Evolutionary conservation across 495 filamentous ascomycete species (phyloP), one percentile per base, ranked within the genome.

Genomic region (Thermothielavioides terrestris): DNA sequence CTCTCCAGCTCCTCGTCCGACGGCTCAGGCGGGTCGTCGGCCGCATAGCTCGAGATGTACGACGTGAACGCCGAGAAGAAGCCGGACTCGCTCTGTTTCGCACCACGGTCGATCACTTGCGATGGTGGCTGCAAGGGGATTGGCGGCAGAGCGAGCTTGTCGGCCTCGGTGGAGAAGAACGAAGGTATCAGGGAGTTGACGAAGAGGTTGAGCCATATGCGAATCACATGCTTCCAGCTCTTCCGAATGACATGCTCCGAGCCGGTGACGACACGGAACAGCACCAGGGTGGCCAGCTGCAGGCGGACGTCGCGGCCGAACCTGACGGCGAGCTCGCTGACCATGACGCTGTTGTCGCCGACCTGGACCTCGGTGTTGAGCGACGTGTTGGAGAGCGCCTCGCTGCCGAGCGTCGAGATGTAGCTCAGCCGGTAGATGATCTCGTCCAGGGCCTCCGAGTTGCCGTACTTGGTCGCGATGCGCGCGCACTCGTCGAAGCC

Each of bases 31-130:
- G 92, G 92, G 56, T 99, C 92, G 62, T 96, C 94, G 15, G 89
- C 94, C 22, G 94, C 92, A 70, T 97, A 96, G 63, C 89, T 96
- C n/a, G 90, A 94, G 18, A 99, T 86, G 55, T 96, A 97, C 5
- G 87, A 94, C 1, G 90, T 89, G 50, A 99, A 85, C 5, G 92
- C 88, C 4, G 89, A 95, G 60, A 99, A 85, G 18, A 99, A 74
- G 6, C 94, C 89, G 3, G 80, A 77, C 20, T 99, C 92, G 51
- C 68, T 80, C 27, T 79, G 71, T 49, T 85, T 85, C 35, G 84
- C 76, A 30, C 81, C 87, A 20, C 92, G 82, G 57, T 97, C 94
- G 34, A 99, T 89, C 35, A 99, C 78, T 55, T 94, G 89, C 14
- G 86, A 90, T n/a, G 94, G 88, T 3, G 77, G 82, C 58, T 95